Evolutionary conservation across 306 rosid genomes (phyloP), one percentile per base, ranked within the genome.

Genomic region (Fragaria ananassa): DNA sequence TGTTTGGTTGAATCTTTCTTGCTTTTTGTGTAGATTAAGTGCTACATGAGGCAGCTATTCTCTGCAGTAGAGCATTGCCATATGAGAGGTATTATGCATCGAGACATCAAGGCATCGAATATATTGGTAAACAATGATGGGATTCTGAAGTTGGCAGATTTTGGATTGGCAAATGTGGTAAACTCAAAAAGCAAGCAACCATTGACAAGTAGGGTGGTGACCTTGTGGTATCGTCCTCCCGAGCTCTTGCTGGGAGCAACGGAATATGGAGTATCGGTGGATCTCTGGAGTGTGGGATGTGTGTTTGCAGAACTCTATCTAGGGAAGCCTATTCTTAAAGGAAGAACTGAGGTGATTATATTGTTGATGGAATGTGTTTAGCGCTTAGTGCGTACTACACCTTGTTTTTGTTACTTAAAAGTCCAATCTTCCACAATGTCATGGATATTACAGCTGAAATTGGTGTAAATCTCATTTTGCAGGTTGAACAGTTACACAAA

Each of bases 21-120:
- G 47, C 21, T 64, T 21, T n/a, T 69, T 80, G 74, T 49, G 75
- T 61, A 96, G 99, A 79, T 96, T 8, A 96, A 96, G 80, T 96
- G 99, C 76, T 96, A 96, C 67, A 85, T 92, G 99, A 91, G 98
- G 83, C 99, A 96, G 82, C 86, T 96, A 49, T 78, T 96, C 41
- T 91, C 97, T 73, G 99, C 98, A 50, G 70, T 93, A n/a, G 98
- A 96, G 87, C 99, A 96, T 78, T 96, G 99, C 83, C 99, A 96
- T 68, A 66, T 96, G 5, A 89, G 94, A 53, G 99, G 98, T 12
- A 87, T 96, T 31, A 96, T 96, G 89, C 99, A 96, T 75, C 71
- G 99, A 72, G 99, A 96, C 78, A 88, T 96, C 51, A 96, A 96
- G 79, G 88, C 90, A 4, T 96, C 99, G 18, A 96, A 96, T 74